phyloP scores from a whole-genome alignment of 2,329 filamentous ascomycete species.

The Xylaria hypoxylon region DNA sequence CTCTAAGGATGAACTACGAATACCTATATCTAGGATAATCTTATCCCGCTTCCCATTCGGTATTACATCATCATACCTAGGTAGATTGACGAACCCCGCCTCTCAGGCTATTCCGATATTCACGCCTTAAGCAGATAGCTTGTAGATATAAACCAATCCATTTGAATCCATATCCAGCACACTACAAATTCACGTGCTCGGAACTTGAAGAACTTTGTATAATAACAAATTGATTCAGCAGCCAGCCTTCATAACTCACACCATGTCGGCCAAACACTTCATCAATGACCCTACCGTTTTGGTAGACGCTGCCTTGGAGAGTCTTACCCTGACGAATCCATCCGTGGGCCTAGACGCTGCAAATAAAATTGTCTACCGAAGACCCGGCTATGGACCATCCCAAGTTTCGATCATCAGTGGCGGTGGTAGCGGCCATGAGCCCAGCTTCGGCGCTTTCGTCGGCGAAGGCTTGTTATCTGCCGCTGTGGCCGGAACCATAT shows the following conservation, averaged over 20 bases:
- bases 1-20: too few species aligned
- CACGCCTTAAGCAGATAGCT: too few species aligned
- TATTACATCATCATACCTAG: too few species aligned
- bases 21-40: too few species aligned
- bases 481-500: conserved; percentile 87
- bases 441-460: conserved; percentile 87
- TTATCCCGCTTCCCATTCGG: too few species aligned
- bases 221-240: not conserved
- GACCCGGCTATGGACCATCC: conserved; percentile 61
- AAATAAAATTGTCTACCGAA: conserved; percentile 87
- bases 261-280: conserved; percentile 81
- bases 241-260: conserved; percentile 15
- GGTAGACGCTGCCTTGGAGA: conserved; percentile 79
- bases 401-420: conserved; percentile 88
- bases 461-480: conserved; percentile 83
- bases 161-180: not conserved
- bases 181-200: not conserved
- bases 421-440: conserved; percentile 91
- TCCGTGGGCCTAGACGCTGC: conserved; percentile 79
- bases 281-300: conserved; percentile 84
- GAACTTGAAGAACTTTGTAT: not conserved
- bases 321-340: conserved; percentile 86
- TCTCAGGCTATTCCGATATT: too few species aligned
- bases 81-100: too few species aligned
- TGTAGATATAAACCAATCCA: too few species aligned